These are phyloP conservation scores for Platanthera zijinensis DNA, from an alignment of 106 monocot species.

Conservation along the genomic window DNA sequence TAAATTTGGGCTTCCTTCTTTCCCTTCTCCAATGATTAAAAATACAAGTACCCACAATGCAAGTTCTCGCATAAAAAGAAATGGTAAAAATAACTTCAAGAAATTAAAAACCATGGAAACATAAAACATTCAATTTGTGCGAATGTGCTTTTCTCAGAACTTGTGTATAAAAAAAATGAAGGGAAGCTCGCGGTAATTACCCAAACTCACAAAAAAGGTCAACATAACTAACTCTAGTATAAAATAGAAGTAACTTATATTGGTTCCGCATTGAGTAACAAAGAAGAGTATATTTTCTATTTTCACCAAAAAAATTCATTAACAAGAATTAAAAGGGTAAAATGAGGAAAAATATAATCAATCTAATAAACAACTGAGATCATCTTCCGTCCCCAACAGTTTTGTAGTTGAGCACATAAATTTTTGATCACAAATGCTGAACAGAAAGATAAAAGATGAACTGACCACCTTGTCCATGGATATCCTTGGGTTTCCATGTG, in stretches of 20 bases:
- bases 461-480: background rate
- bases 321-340: background rate
- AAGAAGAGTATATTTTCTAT: background rate
- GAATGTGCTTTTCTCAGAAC: too few relatives aligned
- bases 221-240: background rate
- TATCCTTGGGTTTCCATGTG: conserved; percentile 35
- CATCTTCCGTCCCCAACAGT: background rate
- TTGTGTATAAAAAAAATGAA: too few relatives aligned
- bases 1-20: too few relatives aligned
- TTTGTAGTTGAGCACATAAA: background rate
- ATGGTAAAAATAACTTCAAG: background rate
- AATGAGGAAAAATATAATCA: background rate
- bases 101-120: background rate
- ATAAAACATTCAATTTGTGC: background rate
- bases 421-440: background rate
- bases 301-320: background rate
- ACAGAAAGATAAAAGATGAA: background rate
- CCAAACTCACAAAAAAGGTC: too few relatives aligned
- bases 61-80: too few relatives aligned
- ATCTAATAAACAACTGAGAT: background rate
- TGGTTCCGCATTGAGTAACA: background rate
- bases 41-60: too few relatives aligned
- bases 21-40: too few relatives aligned
- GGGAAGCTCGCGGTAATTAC: too few relatives aligned
- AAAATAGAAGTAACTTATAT: background rate